Evolutionary conservation across 768 basidiomycete genomes (phyloP), one percentile per base, ranked within the genome.

Genomic region (Lactarius indigo): DNA sequence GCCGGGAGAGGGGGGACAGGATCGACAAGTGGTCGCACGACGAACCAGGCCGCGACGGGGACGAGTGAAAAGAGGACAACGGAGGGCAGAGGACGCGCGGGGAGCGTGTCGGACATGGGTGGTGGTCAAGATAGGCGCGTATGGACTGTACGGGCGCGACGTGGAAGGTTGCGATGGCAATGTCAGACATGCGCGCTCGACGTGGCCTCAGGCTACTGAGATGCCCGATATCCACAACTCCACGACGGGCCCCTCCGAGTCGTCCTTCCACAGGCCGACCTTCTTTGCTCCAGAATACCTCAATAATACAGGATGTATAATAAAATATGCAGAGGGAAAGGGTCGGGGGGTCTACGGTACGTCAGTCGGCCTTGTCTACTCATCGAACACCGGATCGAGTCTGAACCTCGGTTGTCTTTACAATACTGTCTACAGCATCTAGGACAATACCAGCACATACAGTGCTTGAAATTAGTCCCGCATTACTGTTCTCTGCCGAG

Each of bases 381-480:
- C 37, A 23, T 50, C 47, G 37, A 39, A 42, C 15, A 17, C 2
- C 4, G 10, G 39, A 23, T 52, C 37, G 55, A 30, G 50, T 41
- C 61, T 52, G 41, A 66, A 50, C n/a, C 23, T 26, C 57, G 41
- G 10, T 56, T 62, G 8, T 47, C 30, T 13, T 52, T 37, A 26
- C 10, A 20, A 17, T 54, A 15, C 20, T 10, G 4, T 23, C 20
- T 37, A 18, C 54, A 86, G 85, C 91, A 26, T 79, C 83, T 9
- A 77, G 77, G 20, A 69, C 71, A 37, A 87, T 94, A 66, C 80
- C 87, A 23, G 76, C 82, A 13, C 80, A 84, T 15, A 88, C 89
- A 0, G 70, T 90, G n/a, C 74, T 98, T 67, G 96, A 97, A 75
- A 84, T 87, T 70, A 90, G 90, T 68, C 95, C 96, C 2, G 91